Conservation (phyloP, 2,329 filamentous ascomycete genomes). For the Colletotrichum caudatum region DNA sequence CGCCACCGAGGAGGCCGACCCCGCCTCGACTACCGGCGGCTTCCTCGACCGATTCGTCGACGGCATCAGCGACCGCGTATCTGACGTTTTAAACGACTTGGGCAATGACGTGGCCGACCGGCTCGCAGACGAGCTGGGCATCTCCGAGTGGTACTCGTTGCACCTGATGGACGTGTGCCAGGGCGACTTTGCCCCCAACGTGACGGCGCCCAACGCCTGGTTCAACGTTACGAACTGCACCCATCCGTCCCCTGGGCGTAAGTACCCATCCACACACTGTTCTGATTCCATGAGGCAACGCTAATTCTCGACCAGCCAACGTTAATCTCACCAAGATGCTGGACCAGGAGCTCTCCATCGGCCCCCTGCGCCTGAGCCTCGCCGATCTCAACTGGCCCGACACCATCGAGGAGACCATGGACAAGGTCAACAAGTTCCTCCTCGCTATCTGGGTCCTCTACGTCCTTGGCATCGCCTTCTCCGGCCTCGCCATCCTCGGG, state of each 20-base stretch:
- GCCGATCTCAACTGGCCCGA: constrained; percentile 59
- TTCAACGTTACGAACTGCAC: constrained; percentile 62
- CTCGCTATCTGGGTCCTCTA: constrained; percentile 63
- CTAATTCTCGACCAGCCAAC: constrained; percentile 45
- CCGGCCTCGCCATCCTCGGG: constrained; percentile 58
- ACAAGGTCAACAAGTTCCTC: constrained; percentile 62
- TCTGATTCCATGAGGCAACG: not conserved
- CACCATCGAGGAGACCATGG: constrained; percentile 59
- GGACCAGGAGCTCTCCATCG: constrained; percentile 59
- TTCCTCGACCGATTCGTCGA: constrained; percentile 47
- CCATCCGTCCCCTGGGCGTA: constrained; percentile 53
- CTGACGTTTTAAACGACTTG: constrained; percentile 55
- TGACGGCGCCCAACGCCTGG: constrained; percentile 51
- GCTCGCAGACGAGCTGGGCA: constrained; percentile 57
- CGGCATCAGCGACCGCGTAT: constrained; percentile 50
- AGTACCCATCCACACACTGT: constrained; percentile 41
- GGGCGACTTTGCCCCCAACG: constrained; percentile 59
- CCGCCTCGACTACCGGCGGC: constrained; percentile 44
- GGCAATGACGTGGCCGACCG: constrained; percentile 55
- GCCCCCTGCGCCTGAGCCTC: constrained; percentile 59
- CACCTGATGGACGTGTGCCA: constrained; percentile 62
- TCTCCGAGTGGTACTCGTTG: constrained; percentile 64
- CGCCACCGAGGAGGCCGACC: constrained; percentile 27
- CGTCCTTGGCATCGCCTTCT: constrained; percentile 57
- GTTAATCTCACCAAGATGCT: constrained; percentile 63